These are phyloP conservation scores for Fraxinus excelsior DNA, from an alignment of 257 asterid species.

Conservation along the genomic window DNA sequence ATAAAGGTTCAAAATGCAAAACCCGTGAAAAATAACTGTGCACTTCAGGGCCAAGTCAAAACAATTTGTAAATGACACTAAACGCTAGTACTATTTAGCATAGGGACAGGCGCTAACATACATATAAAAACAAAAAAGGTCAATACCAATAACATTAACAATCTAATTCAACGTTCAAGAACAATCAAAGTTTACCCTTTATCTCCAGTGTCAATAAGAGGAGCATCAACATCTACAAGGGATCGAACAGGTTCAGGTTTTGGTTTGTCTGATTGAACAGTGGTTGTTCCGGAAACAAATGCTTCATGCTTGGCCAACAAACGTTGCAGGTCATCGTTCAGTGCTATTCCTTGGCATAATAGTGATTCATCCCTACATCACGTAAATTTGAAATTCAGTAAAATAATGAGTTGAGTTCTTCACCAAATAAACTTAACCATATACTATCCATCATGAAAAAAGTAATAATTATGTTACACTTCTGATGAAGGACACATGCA, in stretches of 20 bases:
- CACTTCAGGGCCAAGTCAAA: slow-evolving; percentile 2
- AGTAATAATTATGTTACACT: neutral
- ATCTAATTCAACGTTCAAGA: slow-evolving; percentile 8
- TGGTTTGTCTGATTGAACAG: slow-evolving; percentile 55
- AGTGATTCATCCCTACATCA: slow-evolving; percentile 82
- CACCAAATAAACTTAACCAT: slow-evolving; percentile 11
- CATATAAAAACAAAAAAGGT: slow-evolving; percentile 25
- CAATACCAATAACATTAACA: slow-evolving; percentile 2
- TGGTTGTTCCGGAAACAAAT: slow-evolving; percentile 63
- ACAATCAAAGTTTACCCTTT: slow-evolving; percentile 57
- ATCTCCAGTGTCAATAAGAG: slow-evolving; percentile 85
- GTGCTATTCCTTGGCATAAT: slow-evolving; percentile 86
- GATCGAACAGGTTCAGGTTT: slow-evolving; percentile 56
- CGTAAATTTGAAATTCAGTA: neutral
- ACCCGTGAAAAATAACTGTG: slow-evolving; percentile 6
- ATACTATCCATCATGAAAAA: slow-evolving; percentile 14
- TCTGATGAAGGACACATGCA: slow-evolving; percentile 1
- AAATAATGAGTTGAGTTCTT: neutral
- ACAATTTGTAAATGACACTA: slow-evolving; percentile 6
- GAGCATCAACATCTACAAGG: slow-evolving; percentile 67
- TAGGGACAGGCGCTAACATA: slow-evolving; percentile 10
- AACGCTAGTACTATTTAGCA: neutral
- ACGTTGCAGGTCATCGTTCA: slow-evolving; percentile 93
- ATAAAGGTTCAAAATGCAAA: slow-evolving; percentile 11
- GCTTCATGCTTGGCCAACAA: slow-evolving; percentile 90